Conservation (phyloP, 352 stramenopile species). For the Globisporangium carolinianum region DNA sequence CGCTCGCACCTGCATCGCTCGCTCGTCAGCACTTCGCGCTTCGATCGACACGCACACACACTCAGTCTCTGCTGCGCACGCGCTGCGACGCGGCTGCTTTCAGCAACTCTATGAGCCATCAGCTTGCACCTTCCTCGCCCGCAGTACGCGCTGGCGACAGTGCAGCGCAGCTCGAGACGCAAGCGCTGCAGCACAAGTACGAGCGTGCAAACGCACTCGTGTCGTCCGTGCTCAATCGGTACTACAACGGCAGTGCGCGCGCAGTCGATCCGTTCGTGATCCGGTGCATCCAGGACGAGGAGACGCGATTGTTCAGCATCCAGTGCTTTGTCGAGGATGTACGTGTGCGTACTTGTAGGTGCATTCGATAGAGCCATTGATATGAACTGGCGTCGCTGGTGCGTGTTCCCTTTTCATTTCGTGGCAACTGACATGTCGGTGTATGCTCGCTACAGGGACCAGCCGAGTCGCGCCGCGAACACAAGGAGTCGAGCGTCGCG, state of each 20-base stretch:
- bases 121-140: too few species aligned
- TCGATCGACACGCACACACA: too few species aligned
- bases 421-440: too few species aligned
- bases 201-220: conserved; percentile 44
- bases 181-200: conserved; percentile 27
- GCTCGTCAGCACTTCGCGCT: too few species aligned
- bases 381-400: too few species aligned
- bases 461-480: conserved; percentile 34
- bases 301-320: conserved; percentile 52
- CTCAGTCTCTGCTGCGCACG: too few species aligned
- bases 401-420: too few species aligned
- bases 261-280: conserved; percentile 67
- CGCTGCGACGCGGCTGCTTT: too few species aligned
- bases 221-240: conserved; percentile 61
- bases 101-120: too few species aligned
- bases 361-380: too few species aligned
- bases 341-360: not conserved
- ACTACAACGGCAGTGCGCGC: conserved; percentile 58
- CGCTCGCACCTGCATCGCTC: too few species aligned
- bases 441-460: conserved; percentile 25
- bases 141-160: not conserved
- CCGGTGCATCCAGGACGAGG: conserved; percentile 38
- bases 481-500: conserved; percentile 31
- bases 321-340: conserved; percentile 74
- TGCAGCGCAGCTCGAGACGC: not conserved